These are phyloP conservation scores for Seiridium unicorne DNA, from an alignment of 2,329 filamentous ascomycete species.

Conservation along the genomic window DNA sequence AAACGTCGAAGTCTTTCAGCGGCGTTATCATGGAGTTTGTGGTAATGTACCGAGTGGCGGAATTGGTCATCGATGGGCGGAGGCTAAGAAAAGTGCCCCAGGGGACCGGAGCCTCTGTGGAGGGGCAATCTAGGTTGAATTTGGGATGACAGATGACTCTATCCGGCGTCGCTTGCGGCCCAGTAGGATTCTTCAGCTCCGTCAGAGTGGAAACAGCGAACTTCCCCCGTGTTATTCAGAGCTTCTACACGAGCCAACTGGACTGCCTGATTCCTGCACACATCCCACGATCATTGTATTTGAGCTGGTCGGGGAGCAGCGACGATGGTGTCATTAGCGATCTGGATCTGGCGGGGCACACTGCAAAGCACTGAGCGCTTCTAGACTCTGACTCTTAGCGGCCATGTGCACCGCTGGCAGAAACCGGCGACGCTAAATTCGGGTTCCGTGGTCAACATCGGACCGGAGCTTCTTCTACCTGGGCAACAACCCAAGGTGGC, in stretches of 20 bases:
- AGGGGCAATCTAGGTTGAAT: not conserved
- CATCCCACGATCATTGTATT: not conserved
- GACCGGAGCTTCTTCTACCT: not conserved
- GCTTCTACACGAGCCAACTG: not conserved
- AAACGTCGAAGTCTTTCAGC: not conserved
- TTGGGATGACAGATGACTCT: not conserved
- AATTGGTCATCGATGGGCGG: slow-evolving; percentile 4
- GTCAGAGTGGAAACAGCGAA: not conserved
- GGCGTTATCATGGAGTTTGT: not conserved
- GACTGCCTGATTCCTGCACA: too few species aligned
- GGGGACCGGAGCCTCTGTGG: not conserved
- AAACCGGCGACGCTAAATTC: not conserved
- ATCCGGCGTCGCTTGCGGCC: not conserved
- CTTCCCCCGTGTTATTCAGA: not conserved
- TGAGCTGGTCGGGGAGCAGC: not conserved
- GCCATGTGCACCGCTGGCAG: not conserved
- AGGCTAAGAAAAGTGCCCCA: not conserved
- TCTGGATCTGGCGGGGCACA: not conserved
- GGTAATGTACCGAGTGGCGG: not conserved
- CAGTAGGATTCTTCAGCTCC: not conserved
- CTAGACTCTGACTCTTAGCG: not conserved
- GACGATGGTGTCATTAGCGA: not conserved
- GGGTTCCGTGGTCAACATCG: not conserved
- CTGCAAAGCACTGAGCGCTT: not conserved
- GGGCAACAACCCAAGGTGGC: not conserved